Conservation (phyloP, 2,329 filamentous ascomycete species). For the Ophiostoma himal-ulmi region DNA sequence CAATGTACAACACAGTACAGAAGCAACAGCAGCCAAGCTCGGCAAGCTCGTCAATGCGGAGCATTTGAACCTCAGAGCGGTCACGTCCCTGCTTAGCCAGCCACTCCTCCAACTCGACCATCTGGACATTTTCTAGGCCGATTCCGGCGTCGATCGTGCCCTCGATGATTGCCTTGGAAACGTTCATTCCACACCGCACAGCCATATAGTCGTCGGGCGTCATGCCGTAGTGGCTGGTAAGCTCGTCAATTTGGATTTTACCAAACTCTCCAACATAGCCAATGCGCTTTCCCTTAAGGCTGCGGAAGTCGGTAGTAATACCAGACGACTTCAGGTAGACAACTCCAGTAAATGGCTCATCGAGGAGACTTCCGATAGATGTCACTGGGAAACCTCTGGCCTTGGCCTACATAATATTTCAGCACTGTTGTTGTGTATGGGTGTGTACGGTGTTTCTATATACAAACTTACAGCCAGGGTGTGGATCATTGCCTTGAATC, state of each 20-base stretch:
- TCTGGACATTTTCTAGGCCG: slow-evolving; percentile 75
- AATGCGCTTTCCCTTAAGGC: slow-evolving; percentile 50
- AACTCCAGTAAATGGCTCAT: slow-evolving; percentile 58
- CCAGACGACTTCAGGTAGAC: slow-evolving; percentile 64
- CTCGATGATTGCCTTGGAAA: slow-evolving; percentile 67
- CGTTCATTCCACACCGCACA: slow-evolving; percentile 75
- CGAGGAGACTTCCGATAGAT: slow-evolving; percentile 68
- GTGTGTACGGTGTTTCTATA: background rate
- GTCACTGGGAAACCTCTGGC: slow-evolving; percentile 67
- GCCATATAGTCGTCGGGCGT: slow-evolving; percentile 62
- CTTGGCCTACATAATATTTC: slow-evolving; percentile 47
- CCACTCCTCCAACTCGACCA: slow-evolving; percentile 77
- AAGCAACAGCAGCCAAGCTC: slow-evolving; percentile 80
- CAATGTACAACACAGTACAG: slow-evolving; percentile 75
- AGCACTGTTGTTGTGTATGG: background rate
- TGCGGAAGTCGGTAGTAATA: slow-evolving; percentile 68
- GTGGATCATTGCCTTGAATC: slow-evolving; percentile 81
- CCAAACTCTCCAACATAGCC: slow-evolving; percentile 71
- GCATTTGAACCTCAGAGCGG: slow-evolving; percentile 67
- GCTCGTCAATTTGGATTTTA: slow-evolving; percentile 78
- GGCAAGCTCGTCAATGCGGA: slow-evolving; percentile 73
- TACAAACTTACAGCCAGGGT: slow-evolving; percentile 47
- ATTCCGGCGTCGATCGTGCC: slow-evolving; percentile 55
- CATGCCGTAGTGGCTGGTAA: slow-evolving; percentile 56
- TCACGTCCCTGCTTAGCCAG: slow-evolving; percentile 57